Conservation (phyloP, 805 yeast species). For the Scheffersomyces amazonensis region DNA sequence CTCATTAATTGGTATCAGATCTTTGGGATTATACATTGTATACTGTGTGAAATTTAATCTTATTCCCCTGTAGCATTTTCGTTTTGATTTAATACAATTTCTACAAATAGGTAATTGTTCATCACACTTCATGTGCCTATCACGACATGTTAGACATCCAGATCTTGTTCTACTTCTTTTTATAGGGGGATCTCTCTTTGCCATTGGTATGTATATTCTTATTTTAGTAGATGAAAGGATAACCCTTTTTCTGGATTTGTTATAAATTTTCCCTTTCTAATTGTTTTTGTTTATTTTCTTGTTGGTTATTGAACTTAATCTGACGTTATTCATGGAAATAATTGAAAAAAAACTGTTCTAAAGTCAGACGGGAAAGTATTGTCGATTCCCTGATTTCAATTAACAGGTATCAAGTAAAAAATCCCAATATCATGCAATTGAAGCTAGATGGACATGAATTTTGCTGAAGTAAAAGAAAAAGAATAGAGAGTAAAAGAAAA, state of each 20-base stretch:
- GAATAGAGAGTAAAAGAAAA: no score
- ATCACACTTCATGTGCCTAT: conserved; percentile 67
- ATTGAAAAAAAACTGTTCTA: no score
- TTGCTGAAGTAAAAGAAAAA: no score
- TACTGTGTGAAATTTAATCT: conserved; percentile 45
- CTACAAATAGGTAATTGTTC: conserved; percentile 60
- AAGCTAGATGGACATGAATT: no score
- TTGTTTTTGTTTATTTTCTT: no score
- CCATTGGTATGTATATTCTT: conserved; percentile 12
- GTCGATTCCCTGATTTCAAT: no score
- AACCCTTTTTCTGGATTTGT: not conserved
- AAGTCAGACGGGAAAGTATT: no score
- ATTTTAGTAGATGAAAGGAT: not conserved
- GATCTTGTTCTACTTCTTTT: conserved; percentile 40
- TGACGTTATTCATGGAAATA: no score
- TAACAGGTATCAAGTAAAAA: no score
- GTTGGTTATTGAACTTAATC: no score
- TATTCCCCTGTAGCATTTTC: conserved; percentile 46
- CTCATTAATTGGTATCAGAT: conserved; percentile 2
- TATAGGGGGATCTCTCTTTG: conserved; percentile 17
- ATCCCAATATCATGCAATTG: no score
- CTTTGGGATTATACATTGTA: conserved; percentile 33
- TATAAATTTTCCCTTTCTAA: not conserved
- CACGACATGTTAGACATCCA: conserved; percentile 63
- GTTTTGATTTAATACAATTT: conserved; percentile 49